Conservation (phyloP, 257 asterid species). For the Ilex asprella region DNA sequence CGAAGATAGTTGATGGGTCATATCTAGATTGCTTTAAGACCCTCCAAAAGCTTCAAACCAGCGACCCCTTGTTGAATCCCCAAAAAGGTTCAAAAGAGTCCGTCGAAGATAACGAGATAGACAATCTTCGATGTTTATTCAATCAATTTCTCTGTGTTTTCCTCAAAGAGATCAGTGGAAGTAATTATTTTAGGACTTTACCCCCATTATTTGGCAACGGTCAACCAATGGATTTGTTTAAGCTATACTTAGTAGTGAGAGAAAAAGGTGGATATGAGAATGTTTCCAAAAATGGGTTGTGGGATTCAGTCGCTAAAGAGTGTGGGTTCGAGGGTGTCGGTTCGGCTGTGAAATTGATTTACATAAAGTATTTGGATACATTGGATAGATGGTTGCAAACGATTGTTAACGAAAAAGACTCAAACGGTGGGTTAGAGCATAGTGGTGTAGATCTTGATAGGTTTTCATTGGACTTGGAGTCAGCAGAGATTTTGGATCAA, state of each 20-base stretch:
- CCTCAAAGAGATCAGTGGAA: constrained; percentile 24
- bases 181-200: constrained; percentile 35
- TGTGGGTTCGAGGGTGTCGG: constrained; percentile 40
- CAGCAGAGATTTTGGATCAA: constrained; percentile 30
- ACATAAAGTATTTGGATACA: constrained; percentile 38
- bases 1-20: constrained; percentile 39
- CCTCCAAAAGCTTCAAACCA: constrained; percentile 9
- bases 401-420: constrained; percentile 10
- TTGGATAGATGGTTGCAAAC: constrained; percentile 37
- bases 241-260: constrained; percentile 38
- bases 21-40: constrained; percentile 23
- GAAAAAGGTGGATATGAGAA: constrained; percentile 41
- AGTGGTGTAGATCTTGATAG: constrained; percentile 13
- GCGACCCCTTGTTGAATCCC: constrained; percentile 6
- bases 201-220: constrained; percentile 61
- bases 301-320: constrained; percentile 42
- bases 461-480: constrained; percentile 37
- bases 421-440: neutral
- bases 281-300: constrained; percentile 18
- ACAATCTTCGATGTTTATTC: constrained; percentile 23
- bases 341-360: constrained; percentile 48
- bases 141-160: constrained; percentile 26
- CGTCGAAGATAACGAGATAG: neutral
- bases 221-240: constrained; percentile 44
- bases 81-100: constrained; percentile 6